A percentile compares a stretch with the other conserved stretches of the same genome.
These are phyloP conservation scores for Geotrichum citri-aurantii DNA, from an alignment of 1,139 yeast species.

Conservation along the genomic window DNA sequence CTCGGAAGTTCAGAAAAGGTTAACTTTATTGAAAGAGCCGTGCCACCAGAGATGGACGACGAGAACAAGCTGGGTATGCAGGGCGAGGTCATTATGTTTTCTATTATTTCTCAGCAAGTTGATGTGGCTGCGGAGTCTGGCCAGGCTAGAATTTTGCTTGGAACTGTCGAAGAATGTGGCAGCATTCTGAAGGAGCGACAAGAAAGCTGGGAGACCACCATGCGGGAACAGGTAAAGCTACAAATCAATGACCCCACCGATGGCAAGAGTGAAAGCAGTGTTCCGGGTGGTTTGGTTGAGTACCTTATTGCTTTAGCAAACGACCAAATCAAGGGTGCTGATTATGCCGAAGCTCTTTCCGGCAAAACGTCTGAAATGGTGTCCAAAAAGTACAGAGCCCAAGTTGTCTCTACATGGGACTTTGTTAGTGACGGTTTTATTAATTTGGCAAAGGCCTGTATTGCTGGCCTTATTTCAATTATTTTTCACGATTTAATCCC, in stretches of 20 bases:
- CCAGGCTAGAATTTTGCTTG: conserved; percentile 72
- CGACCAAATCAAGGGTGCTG: conserved; percentile 81
- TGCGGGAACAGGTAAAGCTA: conserved; percentile 56
- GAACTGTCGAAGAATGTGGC: conserved; percentile 76
- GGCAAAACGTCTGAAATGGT: conserved; percentile 61
- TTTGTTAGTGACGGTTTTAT: conserved; percentile 70
- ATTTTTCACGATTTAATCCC: conserved; percentile 63
- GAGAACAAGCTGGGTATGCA: conserved; percentile 58
- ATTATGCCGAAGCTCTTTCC: conserved; percentile 68
- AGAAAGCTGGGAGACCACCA: conserved; percentile 50
- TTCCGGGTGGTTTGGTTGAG: conserved; percentile 75
- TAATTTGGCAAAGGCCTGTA: conserved; percentile 64
- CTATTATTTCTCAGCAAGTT: conserved; percentile 85
- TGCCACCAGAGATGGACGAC: conserved; percentile 70
- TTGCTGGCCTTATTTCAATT: conserved; percentile 57
- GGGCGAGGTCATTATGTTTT: conserved; percentile 68
- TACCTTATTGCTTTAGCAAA: conserved; percentile 81
- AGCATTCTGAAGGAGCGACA: conserved; percentile 57
- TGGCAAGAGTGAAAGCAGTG: conserved; percentile 47
- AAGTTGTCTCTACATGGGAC: conserved; percentile 54
- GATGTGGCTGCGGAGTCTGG: conserved; percentile 88
- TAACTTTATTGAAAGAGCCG: conserved; percentile 54
- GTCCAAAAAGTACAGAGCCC: conserved; percentile 54
- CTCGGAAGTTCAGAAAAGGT: conserved; percentile 59
- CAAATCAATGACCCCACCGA: conserved; percentile 38